These are phyloP conservation scores for Sphaerulina populicola DNA, from an alignment of 2,329 filamentous ascomycete species.

Conservation along the genomic window DNA sequence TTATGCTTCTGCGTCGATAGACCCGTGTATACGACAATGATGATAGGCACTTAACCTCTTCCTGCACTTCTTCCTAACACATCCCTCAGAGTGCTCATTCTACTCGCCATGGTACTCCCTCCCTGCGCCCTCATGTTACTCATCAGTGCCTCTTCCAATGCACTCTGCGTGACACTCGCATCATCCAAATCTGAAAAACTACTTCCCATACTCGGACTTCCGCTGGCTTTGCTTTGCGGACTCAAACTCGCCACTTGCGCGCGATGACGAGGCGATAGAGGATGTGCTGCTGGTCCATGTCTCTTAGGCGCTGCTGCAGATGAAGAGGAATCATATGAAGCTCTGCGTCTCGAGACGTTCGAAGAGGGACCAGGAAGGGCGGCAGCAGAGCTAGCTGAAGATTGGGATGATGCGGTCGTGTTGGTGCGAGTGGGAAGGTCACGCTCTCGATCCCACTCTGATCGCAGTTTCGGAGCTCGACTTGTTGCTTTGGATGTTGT, in stretches of 20 bases:
- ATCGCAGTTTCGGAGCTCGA: too few species aligned
- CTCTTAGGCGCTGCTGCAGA: not conserved
- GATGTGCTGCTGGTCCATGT: slow-evolving; percentile 19
- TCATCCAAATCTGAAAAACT: slow-evolving; percentile 82
- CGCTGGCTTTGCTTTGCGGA: slow-evolving; percentile 54
- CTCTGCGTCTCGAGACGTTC: not conserved
- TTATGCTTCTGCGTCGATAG: too few species aligned
- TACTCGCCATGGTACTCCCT: slow-evolving; percentile 29
- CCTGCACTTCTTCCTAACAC: slow-evolving; percentile 15
- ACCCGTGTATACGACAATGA: too few species aligned
- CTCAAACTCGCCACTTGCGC: slow-evolving; percentile 51
- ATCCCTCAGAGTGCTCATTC: slow-evolving; percentile 52
- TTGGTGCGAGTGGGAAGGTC: slow-evolving; percentile 6
- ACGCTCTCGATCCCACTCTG: not conserved
- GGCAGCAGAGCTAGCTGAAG: slow-evolving; percentile 26
- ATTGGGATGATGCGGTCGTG: slow-evolving; percentile 16
- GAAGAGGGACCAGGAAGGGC: slow-evolving; percentile 18
- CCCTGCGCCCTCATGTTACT: slow-evolving; percentile 56
- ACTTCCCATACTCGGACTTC: slow-evolving; percentile 71
- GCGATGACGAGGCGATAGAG: slow-evolving; percentile 47
- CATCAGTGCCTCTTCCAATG: slow-evolving; percentile 67
- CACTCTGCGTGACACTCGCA: slow-evolving; percentile 71
- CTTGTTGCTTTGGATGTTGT: not conserved
- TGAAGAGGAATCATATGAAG: slow-evolving; percentile 8
- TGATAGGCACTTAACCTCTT: not conserved